Conservation (phyloP, 164 flowering plant species). For the Berberis thunbergii region DNA sequence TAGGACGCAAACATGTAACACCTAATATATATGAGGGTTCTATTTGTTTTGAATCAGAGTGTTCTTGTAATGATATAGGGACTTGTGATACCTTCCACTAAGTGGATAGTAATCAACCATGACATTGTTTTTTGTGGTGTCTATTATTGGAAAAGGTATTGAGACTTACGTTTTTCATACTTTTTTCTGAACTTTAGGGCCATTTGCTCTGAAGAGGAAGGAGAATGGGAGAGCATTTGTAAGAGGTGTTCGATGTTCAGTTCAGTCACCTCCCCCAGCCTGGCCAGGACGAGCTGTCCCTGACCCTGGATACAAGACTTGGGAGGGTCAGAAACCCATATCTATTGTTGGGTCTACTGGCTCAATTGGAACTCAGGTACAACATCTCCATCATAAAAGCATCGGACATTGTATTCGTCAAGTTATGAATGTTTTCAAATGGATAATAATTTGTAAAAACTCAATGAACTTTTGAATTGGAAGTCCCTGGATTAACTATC, state of each 20-base stretch:
- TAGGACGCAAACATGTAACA: too few species aligned
- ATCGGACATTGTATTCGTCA: not conserved
- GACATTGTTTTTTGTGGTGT: too few species aligned
- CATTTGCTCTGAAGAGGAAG: constrained; percentile 43
- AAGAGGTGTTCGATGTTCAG: constrained; percentile 48
- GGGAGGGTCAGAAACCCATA: constrained; percentile 94
- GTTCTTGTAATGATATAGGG: too few species aligned
- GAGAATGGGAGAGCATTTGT: constrained; percentile 25
- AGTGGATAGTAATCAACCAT: too few species aligned
- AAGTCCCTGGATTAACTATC: not conserved
- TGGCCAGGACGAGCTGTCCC: constrained; percentile 88
- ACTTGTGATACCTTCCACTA: too few species aligned
- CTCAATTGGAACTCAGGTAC: constrained; percentile 96
- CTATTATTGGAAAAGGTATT: not conserved
- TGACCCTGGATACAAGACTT: constrained; percentile 44
- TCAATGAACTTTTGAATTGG: too few species aligned
- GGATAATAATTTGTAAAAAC: too few species aligned
- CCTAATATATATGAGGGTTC: too few species aligned
- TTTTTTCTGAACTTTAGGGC: constrained; percentile 25
- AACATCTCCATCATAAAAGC: not conserved
- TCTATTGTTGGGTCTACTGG: constrained; percentile 96
- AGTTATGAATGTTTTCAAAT: not conserved
- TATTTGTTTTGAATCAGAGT: too few species aligned
- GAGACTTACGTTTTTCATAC: not conserved
- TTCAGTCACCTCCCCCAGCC: constrained; percentile 80